phyloP scores from a whole-genome alignment of 2,329 filamentous ascomycete genomes.

The Immersiporthe knoxdaviesiana region DNA sequence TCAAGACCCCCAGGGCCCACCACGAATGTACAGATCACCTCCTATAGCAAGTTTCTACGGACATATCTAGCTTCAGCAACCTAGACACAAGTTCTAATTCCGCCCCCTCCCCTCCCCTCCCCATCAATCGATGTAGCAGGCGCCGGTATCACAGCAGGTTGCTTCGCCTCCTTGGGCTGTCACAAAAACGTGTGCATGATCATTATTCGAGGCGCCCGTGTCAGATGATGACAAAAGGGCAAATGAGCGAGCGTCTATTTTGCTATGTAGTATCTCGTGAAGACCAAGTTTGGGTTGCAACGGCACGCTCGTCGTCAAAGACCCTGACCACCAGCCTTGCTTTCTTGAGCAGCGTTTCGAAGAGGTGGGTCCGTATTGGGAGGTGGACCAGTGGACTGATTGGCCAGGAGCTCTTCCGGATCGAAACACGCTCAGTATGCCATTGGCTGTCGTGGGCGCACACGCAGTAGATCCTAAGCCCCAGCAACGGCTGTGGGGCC shows the following conservation, averaged over 20 bases:
- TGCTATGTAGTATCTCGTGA: not conserved
- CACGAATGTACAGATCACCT: no score
- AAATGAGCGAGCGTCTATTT: not conserved
- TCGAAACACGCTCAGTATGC: conserved; percentile 14
- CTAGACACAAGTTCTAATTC: not conserved
- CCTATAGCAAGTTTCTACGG: no score
- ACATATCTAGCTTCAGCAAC: not conserved
- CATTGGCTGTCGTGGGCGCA: conserved; percentile 18
- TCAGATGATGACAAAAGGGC: not conserved
- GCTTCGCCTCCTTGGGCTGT: not conserved
- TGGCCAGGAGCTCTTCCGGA: conserved; percentile 7
- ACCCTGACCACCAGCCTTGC: not conserved
- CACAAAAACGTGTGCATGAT: not conserved
- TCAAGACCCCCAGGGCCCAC: no score
- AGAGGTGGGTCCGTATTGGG: not conserved
- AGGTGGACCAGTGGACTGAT: conserved; percentile 1
- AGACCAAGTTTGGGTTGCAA: not conserved
- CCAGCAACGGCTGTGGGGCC: conserved; percentile 3
- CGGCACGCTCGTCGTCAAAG: not conserved
- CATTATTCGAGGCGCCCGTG: not conserved
- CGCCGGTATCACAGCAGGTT: not conserved
- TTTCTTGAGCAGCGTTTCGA: not conserved
- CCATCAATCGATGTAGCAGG: no score
- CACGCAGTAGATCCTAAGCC: not conserved
- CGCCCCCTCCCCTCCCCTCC: not conserved